These are phyloP conservation scores for Ambrosia trifida DNA, from an alignment of 129 eudicot genomes.

Conservation along the genomic window DNA sequence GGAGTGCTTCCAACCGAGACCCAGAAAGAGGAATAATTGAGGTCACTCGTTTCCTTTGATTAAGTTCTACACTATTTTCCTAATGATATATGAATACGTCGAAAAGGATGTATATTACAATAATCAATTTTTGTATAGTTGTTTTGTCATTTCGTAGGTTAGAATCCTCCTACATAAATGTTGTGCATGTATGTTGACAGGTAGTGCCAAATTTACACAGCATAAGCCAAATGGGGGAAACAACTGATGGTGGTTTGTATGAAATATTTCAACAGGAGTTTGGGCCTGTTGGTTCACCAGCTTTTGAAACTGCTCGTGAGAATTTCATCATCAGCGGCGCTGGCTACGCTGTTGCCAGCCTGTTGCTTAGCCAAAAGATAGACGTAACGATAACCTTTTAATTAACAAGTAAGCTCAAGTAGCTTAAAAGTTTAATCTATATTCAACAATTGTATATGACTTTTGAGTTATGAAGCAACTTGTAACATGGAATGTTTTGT, in stretches of 20 bases:
- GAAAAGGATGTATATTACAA: not conserved
- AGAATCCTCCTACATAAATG: not conserved
- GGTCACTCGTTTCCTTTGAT: conserved; percentile 41
- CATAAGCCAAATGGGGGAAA: conserved; percentile 99
- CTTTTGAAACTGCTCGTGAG: conserved; percentile 92
- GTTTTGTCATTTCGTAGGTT: not conserved
- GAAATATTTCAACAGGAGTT: conserved; percentile 97
- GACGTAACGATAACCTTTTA: conserved; percentile 95
- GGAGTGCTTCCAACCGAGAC: conserved; percentile 99
- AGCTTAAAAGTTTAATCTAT: not conserved
- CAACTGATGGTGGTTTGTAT: conserved; percentile 96
- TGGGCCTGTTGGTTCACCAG: conserved; percentile 91
- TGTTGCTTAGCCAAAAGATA: conserved; percentile 95
- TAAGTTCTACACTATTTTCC: conserved; percentile 1
- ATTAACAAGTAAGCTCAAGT: conserved; percentile 65
- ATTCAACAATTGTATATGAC: not conserved
- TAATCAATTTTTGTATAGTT: not conserved
- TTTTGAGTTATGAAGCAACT: conserved; percentile 7
- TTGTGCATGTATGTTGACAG: conserved; percentile 40
- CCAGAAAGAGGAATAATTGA: conserved; percentile 96
- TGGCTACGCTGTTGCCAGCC: conserved; percentile 98
- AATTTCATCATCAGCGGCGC: conserved; percentile 92
- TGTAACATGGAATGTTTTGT: conserved; percentile 21
- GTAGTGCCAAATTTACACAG: conserved; percentile 96
- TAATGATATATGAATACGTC: not conserved